Evolutionary conservation across 495 filamentous ascomycete genomes (phyloP).

Genomic region (Penicillium robsamsonii): DNA sequence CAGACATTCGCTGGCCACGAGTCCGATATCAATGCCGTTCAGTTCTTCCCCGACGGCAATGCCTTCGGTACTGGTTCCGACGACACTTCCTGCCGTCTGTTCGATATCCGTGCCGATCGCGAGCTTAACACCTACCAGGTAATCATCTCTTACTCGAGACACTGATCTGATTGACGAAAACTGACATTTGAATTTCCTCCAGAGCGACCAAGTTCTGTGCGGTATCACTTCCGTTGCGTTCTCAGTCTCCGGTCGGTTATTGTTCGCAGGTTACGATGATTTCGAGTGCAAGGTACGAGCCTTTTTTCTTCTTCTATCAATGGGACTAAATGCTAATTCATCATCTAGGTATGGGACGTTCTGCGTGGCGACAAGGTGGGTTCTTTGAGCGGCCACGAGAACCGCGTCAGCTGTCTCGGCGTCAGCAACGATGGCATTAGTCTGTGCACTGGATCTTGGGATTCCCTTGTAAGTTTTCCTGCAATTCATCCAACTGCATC

Average conservation of each 20-base stretch:
- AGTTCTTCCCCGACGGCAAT: constrained; percentile 98
- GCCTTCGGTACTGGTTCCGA: constrained; percentile 98
- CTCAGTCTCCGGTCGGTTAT: constrained; percentile 90
- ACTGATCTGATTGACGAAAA: not conserved
- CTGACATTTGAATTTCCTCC: constrained; percentile 17
- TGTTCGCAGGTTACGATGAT: constrained; percentile 98
- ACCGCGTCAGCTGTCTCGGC: constrained; percentile 95
- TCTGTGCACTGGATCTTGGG: constrained; percentile 99
- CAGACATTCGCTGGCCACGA: constrained; percentile 99
- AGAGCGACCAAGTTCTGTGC: constrained; percentile 97
- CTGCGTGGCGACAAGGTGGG: constrained; percentile 96
- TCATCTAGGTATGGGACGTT: constrained; percentile 87
- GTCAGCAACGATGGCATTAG: constrained; percentile 99
- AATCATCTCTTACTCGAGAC: constrained; percentile 26
- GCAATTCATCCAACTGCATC: not conserved
- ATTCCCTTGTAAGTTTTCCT: constrained; percentile 78
- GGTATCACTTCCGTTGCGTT: constrained; percentile 98
- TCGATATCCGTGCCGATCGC: constrained; percentile 94
- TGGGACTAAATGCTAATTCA: constrained; percentile 17
- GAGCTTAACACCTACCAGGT: constrained; percentile 97
- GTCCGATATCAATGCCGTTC: constrained; percentile 98
- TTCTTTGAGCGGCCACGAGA: constrained; percentile 94
- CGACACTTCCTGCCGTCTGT: constrained; percentile 94
- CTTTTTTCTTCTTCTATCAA: not conserved
- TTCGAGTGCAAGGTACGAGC: constrained; percentile 94